Conservation (phyloP, 768 basidiomycete species). For the Gymnopilus junonius region DNA sequence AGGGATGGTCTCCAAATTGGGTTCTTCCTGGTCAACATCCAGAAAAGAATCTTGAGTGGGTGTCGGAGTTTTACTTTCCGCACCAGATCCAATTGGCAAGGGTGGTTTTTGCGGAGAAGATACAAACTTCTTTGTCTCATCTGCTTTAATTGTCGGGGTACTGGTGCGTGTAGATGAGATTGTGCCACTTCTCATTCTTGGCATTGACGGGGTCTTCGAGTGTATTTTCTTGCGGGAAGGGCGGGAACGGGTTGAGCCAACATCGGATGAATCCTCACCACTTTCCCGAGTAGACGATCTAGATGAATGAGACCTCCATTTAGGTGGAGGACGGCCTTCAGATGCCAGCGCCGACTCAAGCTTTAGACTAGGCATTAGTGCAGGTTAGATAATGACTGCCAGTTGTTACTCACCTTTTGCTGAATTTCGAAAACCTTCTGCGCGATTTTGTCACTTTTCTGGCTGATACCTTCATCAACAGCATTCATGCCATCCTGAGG, state of each 20-base stretch:
- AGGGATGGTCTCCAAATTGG: slow-evolving; percentile 39
- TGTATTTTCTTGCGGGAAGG: slow-evolving; percentile 37
- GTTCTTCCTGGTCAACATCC: slow-evolving; percentile 37
- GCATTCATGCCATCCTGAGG: slow-evolving; percentile 82
- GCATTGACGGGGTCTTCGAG: slow-evolving; percentile 37
- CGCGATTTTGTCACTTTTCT: slow-evolving; percentile 86
- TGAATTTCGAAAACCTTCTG: slow-evolving; percentile 90
- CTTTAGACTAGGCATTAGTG: slow-evolving; percentile 39
- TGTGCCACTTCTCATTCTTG: slow-evolving; percentile 62
- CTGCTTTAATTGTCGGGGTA: slow-evolving; percentile 24
- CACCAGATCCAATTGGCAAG: slow-evolving; percentile 30
- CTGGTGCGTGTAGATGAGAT: slow-evolving; percentile 63
- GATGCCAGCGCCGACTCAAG: slow-evolving; percentile 74
- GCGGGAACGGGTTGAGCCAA: slow-evolving; percentile 44
- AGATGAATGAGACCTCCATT: slow-evolving; percentile 39
- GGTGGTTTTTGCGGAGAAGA: slow-evolving; percentile 17
- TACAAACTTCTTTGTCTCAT: slow-evolving; percentile 24
- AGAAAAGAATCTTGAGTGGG: slow-evolving; percentile 46
- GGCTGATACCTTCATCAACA: slow-evolving; percentile 85
- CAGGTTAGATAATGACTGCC: slow-evolving; percentile 1
- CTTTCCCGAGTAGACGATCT: slow-evolving; percentile 44
- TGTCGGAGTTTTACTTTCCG: slow-evolving; percentile 45
- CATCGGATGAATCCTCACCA: slow-evolving; percentile 60
- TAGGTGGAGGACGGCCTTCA: slow-evolving; percentile 49
- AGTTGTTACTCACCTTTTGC: slow-evolving; percentile 69